Evolutionary conservation across 495 filamentous ascomycete species (phyloP).

Genomic region (Penicillium crystallinum): DNA sequence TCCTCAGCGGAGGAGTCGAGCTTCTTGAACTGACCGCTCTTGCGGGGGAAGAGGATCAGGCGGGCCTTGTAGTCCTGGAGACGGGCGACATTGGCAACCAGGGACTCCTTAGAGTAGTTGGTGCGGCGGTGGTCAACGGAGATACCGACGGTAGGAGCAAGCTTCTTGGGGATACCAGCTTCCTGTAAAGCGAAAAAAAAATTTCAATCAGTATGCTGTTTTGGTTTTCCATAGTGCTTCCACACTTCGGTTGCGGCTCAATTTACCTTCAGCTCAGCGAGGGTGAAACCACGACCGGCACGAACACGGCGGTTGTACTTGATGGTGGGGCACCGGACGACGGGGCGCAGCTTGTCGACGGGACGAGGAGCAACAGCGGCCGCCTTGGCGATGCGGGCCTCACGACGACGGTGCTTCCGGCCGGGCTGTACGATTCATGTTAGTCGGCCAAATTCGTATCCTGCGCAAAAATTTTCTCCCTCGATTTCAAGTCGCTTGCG

Average conservation of each 20-base stretch:
- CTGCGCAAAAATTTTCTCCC: slow-evolving; percentile 10
- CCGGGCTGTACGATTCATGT: slow-evolving; percentile 63
- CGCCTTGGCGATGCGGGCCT: slow-evolving; percentile 87
- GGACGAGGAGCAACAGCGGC: slow-evolving; percentile 91
- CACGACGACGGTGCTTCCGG: slow-evolving; percentile 83
- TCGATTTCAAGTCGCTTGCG: slow-evolving; percentile 15
- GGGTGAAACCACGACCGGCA: slow-evolving; percentile 93
- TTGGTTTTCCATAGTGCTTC: slow-evolving; percentile 1
- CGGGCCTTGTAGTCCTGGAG: slow-evolving; percentile 93
- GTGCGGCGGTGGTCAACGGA: slow-evolving; percentile 90
- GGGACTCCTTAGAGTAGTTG: slow-evolving; percentile 92
- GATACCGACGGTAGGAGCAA: slow-evolving; percentile 94
- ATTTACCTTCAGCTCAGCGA: slow-evolving; percentile 93
- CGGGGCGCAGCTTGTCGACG: slow-evolving; percentile 91
- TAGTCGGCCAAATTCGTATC: slow-evolving; percentile 23
- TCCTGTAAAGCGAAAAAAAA: slow-evolving; percentile 50
- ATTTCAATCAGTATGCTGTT: slow-evolving; percentile 10
- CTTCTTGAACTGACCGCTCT: slow-evolving; percentile 83
- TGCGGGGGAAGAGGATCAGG: slow-evolving; percentile 96
- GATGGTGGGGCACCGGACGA: slow-evolving; percentile 90
- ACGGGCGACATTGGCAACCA: slow-evolving; percentile 88
- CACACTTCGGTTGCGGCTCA: slow-evolving; percentile 6
- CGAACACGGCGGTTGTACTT: slow-evolving; percentile 99
- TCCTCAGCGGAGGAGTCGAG: slow-evolving; percentile 85
- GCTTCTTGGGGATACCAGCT: slow-evolving; percentile 90